Conservation (phyloP, 2,329 filamentous ascomycete species). For the Pseudogymnoascus sp. region DNA sequence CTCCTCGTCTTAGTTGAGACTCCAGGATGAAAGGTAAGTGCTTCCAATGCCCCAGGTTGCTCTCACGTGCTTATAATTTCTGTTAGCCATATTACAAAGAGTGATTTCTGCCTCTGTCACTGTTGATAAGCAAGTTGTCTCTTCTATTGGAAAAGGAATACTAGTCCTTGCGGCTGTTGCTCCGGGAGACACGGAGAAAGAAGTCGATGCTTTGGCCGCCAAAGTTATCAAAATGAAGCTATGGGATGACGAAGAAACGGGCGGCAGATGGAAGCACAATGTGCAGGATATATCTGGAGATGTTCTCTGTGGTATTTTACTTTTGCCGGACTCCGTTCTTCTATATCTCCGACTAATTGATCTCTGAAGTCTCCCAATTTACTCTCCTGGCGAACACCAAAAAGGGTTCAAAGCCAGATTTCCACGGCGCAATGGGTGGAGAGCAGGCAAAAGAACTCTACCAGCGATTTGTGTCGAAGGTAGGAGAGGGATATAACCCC, state of each 20-base stretch:
- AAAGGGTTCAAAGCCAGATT: slow-evolving; percentile 92
- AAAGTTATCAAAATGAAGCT: slow-evolving; percentile 86
- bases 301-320: slow-evolving; percentile 73
- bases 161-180: slow-evolving; percentile 87
- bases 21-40: slow-evolving; percentile 9
- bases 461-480: slow-evolving; percentile 69
- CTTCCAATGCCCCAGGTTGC: slow-evolving; percentile 10
- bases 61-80: slow-evolving; percentile 11
- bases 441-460: slow-evolving; percentile 76
- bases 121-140: slow-evolving; percentile 83
- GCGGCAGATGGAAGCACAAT: slow-evolving; percentile 68
- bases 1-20: slow-evolving; percentile 1
- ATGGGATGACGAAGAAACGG: slow-evolving; percentile 56
- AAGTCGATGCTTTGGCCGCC: slow-evolving; percentile 71
- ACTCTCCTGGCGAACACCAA: slow-evolving; percentile 88
- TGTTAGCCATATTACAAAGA: slow-evolving; percentile 76
- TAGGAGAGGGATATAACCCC: slow-evolving; percentile 60
- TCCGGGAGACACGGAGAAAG: slow-evolving; percentile 81
- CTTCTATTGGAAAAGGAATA: slow-evolving; percentile 81
- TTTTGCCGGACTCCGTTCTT: not conserved
- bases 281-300: slow-evolving; percentile 86
- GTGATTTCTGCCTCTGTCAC: slow-evolving; percentile 94
- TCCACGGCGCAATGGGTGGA: slow-evolving; percentile 76
- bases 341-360: slow-evolving; percentile 9
- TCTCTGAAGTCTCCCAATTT: slow-evolving; percentile 79